Conservation (phyloP, 2,329 filamentous ascomycete genomes). For the Paraphaeosphaeria sporulosa region DNA sequence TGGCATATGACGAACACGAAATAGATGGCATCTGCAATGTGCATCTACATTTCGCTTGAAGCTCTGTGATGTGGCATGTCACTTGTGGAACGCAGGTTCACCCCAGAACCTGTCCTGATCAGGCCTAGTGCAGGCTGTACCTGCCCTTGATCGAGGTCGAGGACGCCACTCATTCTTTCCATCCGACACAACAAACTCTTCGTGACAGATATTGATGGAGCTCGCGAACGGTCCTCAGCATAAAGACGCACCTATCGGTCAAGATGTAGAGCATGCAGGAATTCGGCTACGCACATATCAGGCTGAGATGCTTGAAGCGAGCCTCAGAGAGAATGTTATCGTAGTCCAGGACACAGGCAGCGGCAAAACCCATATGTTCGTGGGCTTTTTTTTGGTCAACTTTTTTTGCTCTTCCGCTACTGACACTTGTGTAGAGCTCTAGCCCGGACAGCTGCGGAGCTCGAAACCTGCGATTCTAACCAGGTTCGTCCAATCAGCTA, state of each 20-base stretch:
- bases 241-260: conserved; percentile 13
- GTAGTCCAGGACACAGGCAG: conserved; percentile 60
- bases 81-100: not conserved
- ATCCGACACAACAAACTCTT: not conserved
- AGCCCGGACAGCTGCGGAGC: conserved; percentile 52
- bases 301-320: conserved; percentile 58
- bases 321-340: conserved; percentile 55
- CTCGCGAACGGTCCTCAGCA: conserved; percentile 9
- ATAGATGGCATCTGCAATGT: conserved; percentile 16
- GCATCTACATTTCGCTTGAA: not conserved
- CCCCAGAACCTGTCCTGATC: not conserved
- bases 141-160: not conserved
- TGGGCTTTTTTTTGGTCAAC: not conserved
- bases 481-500: conserved; percentile 37
- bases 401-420: not conserved
- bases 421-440: conserved; percentile 47
- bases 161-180: not conserved
- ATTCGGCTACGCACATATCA: conserved; percentile 55
- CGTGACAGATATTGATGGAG: not conserved
- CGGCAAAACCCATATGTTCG: conserved; percentile 57
- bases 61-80: not conserved
- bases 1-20: conserved; percentile 25
- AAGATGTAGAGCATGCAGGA: conserved; percentile 14
- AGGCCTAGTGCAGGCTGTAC: conserved; percentile 8
- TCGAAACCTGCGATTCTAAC: conserved; percentile 47